A percentile compares a stretch with the other conserved stretches of the same genome.
These are phyloP conservation scores for Phlyctochytrium planicorne DNA, from an alignment of 192 early-diverging fungal species.

Conservation along the genomic window DNA sequence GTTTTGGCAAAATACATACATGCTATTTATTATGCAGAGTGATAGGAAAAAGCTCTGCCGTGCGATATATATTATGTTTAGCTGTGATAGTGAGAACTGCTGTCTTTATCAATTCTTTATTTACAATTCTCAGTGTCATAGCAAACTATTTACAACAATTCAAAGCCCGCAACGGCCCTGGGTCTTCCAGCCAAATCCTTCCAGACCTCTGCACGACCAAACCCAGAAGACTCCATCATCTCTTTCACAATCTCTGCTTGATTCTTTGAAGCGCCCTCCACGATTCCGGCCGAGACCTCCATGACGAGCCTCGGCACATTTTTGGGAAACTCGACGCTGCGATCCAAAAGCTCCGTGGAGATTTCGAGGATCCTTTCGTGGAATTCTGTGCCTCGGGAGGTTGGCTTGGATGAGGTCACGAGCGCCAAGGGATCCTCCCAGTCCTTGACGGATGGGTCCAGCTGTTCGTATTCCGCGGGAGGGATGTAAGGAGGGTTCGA, in stretches of 20 bases:
- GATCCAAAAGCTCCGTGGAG: conserved; percentile 36
- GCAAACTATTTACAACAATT: too few species aligned
- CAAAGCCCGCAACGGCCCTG: conserved; percentile 51
- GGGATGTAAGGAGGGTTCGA: conserved; percentile 93
- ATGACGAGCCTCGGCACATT: conserved; percentile 66
- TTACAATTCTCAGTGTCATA: too few species aligned
- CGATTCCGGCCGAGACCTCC: conserved; percentile 70
- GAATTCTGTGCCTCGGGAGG: conserved; percentile 48
- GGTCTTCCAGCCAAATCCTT: conserved; percentile 75
- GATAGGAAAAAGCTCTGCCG: too few species aligned
- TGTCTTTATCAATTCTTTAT: too few species aligned
- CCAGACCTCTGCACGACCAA: conserved; percentile 64
- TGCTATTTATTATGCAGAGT: too few species aligned
- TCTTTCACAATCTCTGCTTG: conserved; percentile 57
- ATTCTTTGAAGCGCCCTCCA: neutral
- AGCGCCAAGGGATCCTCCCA: conserved; percentile 88
- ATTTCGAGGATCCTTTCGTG: conserved; percentile 54
- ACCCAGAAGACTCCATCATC: conserved; percentile 52
- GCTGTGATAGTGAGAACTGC: too few species aligned
- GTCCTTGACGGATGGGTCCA: conserved; percentile 72
- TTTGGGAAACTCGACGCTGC: neutral
- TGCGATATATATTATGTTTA: too few species aligned
- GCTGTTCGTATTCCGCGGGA: conserved; percentile 55
- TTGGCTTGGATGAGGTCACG: conserved; percentile 29
- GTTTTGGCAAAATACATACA: too few species aligned